Evolutionary conservation across 1,139 yeast species (phyloP).

Genomic region (Taiozyma onychis): DNA sequence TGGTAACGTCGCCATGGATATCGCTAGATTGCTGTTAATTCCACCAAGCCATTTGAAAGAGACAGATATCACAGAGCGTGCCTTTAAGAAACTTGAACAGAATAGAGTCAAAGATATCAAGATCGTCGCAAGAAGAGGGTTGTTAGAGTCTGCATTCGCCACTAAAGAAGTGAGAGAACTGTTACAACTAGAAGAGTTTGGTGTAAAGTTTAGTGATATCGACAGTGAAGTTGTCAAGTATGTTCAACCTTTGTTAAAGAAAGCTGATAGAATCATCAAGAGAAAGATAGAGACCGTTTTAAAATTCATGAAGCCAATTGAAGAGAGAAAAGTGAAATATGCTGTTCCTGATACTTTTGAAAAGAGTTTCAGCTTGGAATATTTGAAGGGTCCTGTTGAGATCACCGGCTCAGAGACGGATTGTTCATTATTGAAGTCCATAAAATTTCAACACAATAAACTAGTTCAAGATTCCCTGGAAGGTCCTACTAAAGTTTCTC

Average conservation of each 20-base stretch:
- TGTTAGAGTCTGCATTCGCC: slow-evolving; percentile 80
- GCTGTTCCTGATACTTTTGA: slow-evolving; percentile 20
- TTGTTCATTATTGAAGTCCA: slow-evolving; percentile 36
- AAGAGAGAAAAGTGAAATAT: slow-evolving; percentile 24
- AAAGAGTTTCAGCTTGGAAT: slow-evolving; percentile 66
- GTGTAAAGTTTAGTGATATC: slow-evolving; percentile 51
- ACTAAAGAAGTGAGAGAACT: slow-evolving; percentile 89
- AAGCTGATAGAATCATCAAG: slow-evolving; percentile 59
- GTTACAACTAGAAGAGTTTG: slow-evolving; percentile 52
- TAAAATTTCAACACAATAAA: slow-evolving; percentile 43
- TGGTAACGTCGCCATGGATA: slow-evolving; percentile 96
- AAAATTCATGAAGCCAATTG: slow-evolving; percentile 39
- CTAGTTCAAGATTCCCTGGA: slow-evolving; percentile 25
- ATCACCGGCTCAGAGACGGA: slow-evolving; percentile 37
- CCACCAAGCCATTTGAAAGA: slow-evolving; percentile 41
- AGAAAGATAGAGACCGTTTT: slow-evolving; percentile 61
- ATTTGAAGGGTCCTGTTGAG: slow-evolving; percentile 59
- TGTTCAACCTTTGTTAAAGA: slow-evolving; percentile 32
- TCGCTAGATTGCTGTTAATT: slow-evolving; percentile 72
- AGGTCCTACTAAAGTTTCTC: slow-evolving; percentile 31
- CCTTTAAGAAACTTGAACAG: slow-evolving; percentile 45
- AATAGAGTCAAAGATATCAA: slow-evolving; percentile 58
- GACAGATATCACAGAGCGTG: slow-evolving; percentile 71
- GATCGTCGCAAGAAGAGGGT: slow-evolving; percentile 82
- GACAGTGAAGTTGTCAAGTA: slow-evolving; percentile 38